These are phyloP conservation scores for Vachellia pachyceras DNA, from an alignment of 306 rosid genomes.

Conservation along the genomic window DNA sequence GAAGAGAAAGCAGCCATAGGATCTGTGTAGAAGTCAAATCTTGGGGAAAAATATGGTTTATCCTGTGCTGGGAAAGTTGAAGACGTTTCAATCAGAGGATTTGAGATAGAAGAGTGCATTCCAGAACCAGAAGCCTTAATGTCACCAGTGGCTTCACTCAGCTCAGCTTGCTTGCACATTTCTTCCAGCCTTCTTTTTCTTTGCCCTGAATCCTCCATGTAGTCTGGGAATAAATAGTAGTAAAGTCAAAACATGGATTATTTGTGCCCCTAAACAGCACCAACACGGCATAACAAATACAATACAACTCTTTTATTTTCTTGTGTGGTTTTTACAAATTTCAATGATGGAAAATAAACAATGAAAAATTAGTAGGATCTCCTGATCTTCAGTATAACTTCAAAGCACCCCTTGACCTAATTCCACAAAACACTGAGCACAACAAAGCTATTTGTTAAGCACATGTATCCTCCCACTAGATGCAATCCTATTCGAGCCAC, in stretches of 20 bases:
- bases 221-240: constrained; percentile 36
- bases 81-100: constrained; percentile 71
- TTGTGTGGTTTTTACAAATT: neutral
- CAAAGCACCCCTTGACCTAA: constrained; percentile 5
- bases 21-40: constrained; percentile 90
- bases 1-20: constrained; percentile 88
- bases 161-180: constrained; percentile 75
- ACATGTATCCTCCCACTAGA: no score
- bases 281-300: no score
- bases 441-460: no score
- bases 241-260: no score
- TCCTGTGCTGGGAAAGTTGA: constrained; percentile 28
- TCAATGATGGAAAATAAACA: neutral
- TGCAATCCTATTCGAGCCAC: no score
- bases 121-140: constrained; percentile 38
- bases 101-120: constrained; percentile 59
- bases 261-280: no score
- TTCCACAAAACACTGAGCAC: neutral
- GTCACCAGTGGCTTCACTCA: constrained; percentile 47
- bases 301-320: no score
- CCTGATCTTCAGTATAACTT: neutral
- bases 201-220: constrained; percentile 87
- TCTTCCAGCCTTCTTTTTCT: constrained; percentile 77
- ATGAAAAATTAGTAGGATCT: neutral
- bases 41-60: constrained; percentile 53